Evolutionary conservation across 768 basidiomycete genomes (phyloP).

Genomic region (Boletus rubescentipes): DNA sequence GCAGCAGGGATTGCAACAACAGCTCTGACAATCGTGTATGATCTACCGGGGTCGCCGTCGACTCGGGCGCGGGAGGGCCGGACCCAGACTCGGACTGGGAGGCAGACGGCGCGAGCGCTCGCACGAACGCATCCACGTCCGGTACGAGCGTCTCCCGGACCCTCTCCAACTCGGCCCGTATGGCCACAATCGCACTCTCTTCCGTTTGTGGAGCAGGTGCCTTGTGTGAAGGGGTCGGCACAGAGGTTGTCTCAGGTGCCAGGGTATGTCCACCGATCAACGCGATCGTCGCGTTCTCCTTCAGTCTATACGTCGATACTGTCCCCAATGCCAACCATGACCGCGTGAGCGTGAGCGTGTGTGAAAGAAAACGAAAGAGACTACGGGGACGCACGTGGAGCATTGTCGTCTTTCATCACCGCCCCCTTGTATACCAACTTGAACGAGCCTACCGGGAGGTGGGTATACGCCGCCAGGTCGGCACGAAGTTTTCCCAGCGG

Average conservation of each 20-base stretch:
- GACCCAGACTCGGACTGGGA: not conserved
- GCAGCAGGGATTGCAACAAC: slow-evolving; percentile 82
- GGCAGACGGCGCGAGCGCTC: slow-evolving; percentile 19
- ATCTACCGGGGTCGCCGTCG: slow-evolving; percentile 29
- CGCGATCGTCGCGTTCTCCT: slow-evolving; percentile 64
- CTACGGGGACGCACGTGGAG: slow-evolving; percentile 48
- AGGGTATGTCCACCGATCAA: slow-evolving; percentile 54
- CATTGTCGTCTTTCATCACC: slow-evolving; percentile 81
- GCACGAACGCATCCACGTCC: slow-evolving; percentile 56
- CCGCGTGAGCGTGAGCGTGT: not conserved
- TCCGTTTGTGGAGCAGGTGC: slow-evolving; percentile 35
- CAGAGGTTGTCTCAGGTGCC: slow-evolving; percentile 13
- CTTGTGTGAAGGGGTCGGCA: not conserved
- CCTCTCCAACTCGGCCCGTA: slow-evolving; percentile 41
- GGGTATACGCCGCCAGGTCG: slow-evolving; percentile 71
- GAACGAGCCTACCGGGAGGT: slow-evolving; percentile 66
- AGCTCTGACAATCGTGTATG: slow-evolving; percentile 72
- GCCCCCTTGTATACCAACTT: slow-evolving; percentile 90
- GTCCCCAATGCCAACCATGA: no score
- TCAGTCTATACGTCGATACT: slow-evolving; percentile 78
- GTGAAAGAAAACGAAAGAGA: slow-evolving; percentile 18
- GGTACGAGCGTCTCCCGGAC: slow-evolving; percentile 57
- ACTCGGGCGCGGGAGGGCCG: no score
- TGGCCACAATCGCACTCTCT: slow-evolving; percentile 33
- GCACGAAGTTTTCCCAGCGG: slow-evolving; percentile 57